Conservation (phyloP, 768 basidiomycete genomes). For the Ramaria rubella region DNA sequence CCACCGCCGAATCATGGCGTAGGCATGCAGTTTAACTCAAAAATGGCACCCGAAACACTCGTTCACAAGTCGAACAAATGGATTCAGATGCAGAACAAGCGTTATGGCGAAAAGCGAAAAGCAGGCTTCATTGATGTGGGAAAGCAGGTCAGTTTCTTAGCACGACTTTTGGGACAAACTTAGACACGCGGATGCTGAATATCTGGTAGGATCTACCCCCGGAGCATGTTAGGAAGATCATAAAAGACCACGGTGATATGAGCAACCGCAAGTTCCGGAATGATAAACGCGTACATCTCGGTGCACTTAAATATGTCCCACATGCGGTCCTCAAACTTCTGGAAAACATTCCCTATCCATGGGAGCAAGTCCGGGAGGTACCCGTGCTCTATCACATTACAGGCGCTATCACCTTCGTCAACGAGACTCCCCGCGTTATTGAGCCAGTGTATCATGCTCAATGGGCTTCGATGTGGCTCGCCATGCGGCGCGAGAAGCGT, state of each 20-base stretch:
- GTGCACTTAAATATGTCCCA: constrained; percentile 96
- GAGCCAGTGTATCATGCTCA: constrained; percentile 98
- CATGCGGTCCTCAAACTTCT: constrained; percentile 99
- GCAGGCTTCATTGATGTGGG: constrained; percentile 89
- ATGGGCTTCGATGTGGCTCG: constrained; percentile 99
- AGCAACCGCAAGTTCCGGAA: constrained; percentile 98
- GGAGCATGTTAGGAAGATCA: constrained; percentile 98
- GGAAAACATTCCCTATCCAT: constrained; percentile 96
- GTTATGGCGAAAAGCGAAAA: constrained; percentile 87
- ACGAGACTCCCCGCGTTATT: constrained; percentile 93
- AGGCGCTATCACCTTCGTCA: constrained; percentile 98
- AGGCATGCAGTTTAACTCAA: constrained; percentile 6
- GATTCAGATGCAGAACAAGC: constrained; percentile 87
- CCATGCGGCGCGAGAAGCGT: constrained; percentile 97
- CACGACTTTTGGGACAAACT: not conserved
- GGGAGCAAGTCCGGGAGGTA: constrained; percentile 99
- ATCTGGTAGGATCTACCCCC: constrained; percentile 77
- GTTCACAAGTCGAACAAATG: constrained; percentile 94
- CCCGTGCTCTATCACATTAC: constrained; percentile 98
- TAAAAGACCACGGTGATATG: constrained; percentile 99
- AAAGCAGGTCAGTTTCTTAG: constrained; percentile 60
- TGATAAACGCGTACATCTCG: constrained; percentile 98
- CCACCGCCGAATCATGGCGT: constrained; percentile 11
- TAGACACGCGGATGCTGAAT: constrained; percentile 16
- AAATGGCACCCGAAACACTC: constrained; percentile 61